Percentiles rank a stretch among this genome's conserved stretches.
These are phyloP conservation scores for Talaromyces rugulosus DNA, from an alignment of 2,329 filamentous ascomycete genomes.

Conservation along the genomic window DNA sequence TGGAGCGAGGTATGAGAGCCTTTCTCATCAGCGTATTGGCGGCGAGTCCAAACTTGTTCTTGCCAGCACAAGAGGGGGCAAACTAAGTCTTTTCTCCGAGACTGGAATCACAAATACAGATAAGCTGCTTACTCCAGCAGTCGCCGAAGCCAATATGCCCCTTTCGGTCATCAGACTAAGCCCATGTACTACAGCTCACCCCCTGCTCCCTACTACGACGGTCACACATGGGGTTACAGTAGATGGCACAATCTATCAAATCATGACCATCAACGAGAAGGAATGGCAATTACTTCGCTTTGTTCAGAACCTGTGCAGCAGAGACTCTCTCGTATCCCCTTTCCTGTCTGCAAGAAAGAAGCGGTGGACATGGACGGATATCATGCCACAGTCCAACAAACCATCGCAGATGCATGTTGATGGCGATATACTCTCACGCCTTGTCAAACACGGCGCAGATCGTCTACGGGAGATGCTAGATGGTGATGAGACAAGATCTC, in stretches of 20 bases:
- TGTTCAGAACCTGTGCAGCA: constrained; percentile 63
- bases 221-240: constrained; percentile 61
- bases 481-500: constrained; percentile 16
- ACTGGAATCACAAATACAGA: constrained; percentile 21
- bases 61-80: constrained; percentile 49
- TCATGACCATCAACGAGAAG: constrained; percentile 60
- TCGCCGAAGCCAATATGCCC: constrained; percentile 30
- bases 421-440: constrained; percentile 60
- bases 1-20: constrained; percentile 25
- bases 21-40: constrained; percentile 37
- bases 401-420: constrained; percentile 59
- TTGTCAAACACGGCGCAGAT: constrained; percentile 42
- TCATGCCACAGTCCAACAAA: constrained; percentile 39
- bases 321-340: constrained; percentile 47
- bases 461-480: constrained; percentile 29
- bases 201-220: constrained; percentile 30
- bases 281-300: constrained; percentile 68
- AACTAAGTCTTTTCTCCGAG: constrained; percentile 39
- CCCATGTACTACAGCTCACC: constrained; percentile 15
- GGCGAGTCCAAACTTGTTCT: constrained; percentile 44
- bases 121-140: constrained; percentile 26
- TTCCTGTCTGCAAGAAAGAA: constrained; percentile 37
- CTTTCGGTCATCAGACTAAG: constrained; percentile 31
- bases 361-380: constrained; percentile 22
- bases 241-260: constrained; percentile 66